Evolutionary conservation across 495 filamentous ascomycete genomes (phyloP), one percentile per base, ranked within the genome.

Genomic region (Amphirosellinia nigrospora): DNA sequence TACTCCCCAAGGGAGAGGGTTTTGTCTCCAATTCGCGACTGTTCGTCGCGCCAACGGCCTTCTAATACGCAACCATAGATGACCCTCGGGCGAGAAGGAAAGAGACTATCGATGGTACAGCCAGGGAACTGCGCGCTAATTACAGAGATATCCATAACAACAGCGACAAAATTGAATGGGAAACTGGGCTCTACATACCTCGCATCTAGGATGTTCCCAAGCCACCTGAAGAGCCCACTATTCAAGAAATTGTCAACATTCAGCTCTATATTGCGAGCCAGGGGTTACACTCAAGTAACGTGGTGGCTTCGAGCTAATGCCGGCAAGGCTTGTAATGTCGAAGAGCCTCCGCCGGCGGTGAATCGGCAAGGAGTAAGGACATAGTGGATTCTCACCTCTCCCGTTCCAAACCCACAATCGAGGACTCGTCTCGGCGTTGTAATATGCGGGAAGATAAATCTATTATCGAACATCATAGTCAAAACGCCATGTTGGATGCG

Each of bases 401-500:
- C 93, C 16, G 89, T 83, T 48, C 94, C 91, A 83, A 88, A 89
- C 13, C 92, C 89, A 79, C 92, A 91, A 70, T 97, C 95, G 71
- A 99, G 78, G 66, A 94, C 86, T 79, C 89, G 85, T 76, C 82
- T 79, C 65, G 89, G 89, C 39, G 83, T 80, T 41, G 77, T 79
- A 64, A 96, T 83, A 10, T 92, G 92, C 46, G 93, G 90, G 75
- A 97, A 96, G 71, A 97, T 90, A 28, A 94, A 85, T 73, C 90
- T 85, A 66, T 86, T 84, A 45, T 94, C 90, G 77, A 96, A 96
- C 67, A 94, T 81, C 71, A 83, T 84, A 69, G 87, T 87, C 71
- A 97, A 86, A 16, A 97, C 83, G 36, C 80, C 80, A 75, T 97
- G 88, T 77, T 94, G 88, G 32, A 85, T 81, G 48, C 91, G 85